Percentiles rank a stretch among this genome's conserved stretches.
Evolutionary conservation across 768 basidiomycete genomes (phyloP).

Genomic region (Suillus variegatus): DNA sequence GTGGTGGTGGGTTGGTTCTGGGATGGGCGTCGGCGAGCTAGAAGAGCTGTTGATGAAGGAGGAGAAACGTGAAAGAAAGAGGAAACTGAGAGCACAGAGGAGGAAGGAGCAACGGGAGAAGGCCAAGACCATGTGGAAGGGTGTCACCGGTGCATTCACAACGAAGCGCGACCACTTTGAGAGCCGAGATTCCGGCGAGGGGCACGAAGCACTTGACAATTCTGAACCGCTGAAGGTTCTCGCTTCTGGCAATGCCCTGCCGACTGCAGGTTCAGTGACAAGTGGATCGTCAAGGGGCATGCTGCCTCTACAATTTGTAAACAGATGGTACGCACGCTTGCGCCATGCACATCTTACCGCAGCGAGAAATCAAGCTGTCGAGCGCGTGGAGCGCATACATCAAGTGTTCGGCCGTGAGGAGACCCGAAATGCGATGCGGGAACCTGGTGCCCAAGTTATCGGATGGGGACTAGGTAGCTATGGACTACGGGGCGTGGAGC

Average conservation of each 20-base stretch:
- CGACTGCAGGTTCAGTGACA: background rate
- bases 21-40: slow-evolving; percentile 75
- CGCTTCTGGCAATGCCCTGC: slow-evolving; percentile 4
- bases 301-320: slow-evolving; percentile 35
- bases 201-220: background rate
- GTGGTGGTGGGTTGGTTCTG: slow-evolving; percentile 99
- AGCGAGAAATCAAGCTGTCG: slow-evolving; percentile 67
- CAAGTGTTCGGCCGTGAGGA: slow-evolving; percentile 51
- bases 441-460: slow-evolving; percentile 31
- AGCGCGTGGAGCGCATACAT: slow-evolving; percentile 66
- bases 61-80: slow-evolving; percentile 55
- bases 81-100: slow-evolving; percentile 46
- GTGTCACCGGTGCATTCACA: slow-evolving; percentile 54
- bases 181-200: background rate
- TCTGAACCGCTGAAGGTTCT: slow-evolving; percentile 15
- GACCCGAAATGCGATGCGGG: slow-evolving; percentile 19
- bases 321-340: slow-evolving; percentile 58
- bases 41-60: slow-evolving; percentile 59
- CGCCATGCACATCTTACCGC: slow-evolving; percentile 73
- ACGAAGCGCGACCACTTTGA: slow-evolving; percentile 1
- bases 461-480: slow-evolving; percentile 82
- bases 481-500: slow-evolving; percentile 43
- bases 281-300: background rate
- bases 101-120: slow-evolving; percentile 51
- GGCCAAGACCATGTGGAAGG: slow-evolving; percentile 59